Percentiles rank a stretch among this genome's conserved stretches.
Evolutionary conservation across 2,329 filamentous ascomycete genomes (phyloP).

Genomic region (Helicocarpus griseus): DNA sequence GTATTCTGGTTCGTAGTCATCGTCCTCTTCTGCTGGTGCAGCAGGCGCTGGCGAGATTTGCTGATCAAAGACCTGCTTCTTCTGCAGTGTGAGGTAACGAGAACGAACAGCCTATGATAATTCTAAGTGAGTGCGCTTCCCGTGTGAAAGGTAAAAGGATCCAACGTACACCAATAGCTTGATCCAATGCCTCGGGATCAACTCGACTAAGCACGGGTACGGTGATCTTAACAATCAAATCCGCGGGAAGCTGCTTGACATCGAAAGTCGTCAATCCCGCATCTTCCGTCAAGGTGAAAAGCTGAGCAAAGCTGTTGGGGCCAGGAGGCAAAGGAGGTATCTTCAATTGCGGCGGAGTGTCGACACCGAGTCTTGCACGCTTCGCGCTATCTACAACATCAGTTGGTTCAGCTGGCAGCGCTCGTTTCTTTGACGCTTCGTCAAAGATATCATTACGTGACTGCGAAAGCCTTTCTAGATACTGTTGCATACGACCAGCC

Average conservation of each 20-base stretch:
- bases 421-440: slow-evolving; percentile 66
- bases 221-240: slow-evolving; percentile 71
- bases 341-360: slow-evolving; percentile 39
- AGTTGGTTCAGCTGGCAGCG: slow-evolving; percentile 58
- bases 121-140: background rate
- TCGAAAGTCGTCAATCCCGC: slow-evolving; percentile 68
- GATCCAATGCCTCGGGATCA: slow-evolving; percentile 57
- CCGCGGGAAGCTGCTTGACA: slow-evolving; percentile 64
- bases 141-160: background rate
- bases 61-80: slow-evolving; percentile 23
- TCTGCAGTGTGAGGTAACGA: slow-evolving; percentile 28
- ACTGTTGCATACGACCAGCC: slow-evolving; percentile 69
- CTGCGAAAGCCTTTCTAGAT: slow-evolving; percentile 73
- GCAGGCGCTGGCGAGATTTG: slow-evolving; percentile 19
- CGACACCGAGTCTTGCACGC: slow-evolving; percentile 59
- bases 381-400: slow-evolving; percentile 70
- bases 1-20: slow-evolving; percentile 88
- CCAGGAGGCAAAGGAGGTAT: slow-evolving; percentile 66
- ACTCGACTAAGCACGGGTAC: slow-evolving; percentile 66
- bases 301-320: slow-evolving; percentile 66
- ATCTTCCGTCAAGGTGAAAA: slow-evolving; percentile 78
- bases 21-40: slow-evolving; percentile 55
- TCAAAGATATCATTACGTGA: slow-evolving; percentile 70
- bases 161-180: slow-evolving; percentile 57
- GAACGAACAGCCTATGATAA: slow-evolving; percentile 27